These are phyloP conservation scores for Colletotrichum sp. DNA, from an alignment of 2,329 filamentous ascomycete species.

Conservation along the genomic window DNA sequence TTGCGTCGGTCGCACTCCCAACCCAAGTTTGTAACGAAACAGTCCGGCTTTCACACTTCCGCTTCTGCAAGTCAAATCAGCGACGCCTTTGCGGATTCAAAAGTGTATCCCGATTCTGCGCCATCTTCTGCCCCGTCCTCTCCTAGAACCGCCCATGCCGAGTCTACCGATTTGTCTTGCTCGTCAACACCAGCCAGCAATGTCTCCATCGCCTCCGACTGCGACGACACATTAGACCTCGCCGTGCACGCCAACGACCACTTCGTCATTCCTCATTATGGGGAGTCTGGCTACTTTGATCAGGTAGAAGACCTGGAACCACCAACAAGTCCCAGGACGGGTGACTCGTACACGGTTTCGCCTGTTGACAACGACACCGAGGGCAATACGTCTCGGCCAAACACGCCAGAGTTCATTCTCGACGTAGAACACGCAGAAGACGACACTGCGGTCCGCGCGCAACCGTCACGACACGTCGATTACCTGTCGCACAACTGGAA, in stretches of 20 bases:
- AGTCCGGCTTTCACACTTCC: constrained; percentile 48
- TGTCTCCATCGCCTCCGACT: constrained; percentile 64
- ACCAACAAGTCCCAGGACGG: constrained; percentile 54
- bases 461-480: constrained; percentile 90
- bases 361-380: constrained; percentile 60
- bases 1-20: constrained; percentile 67
- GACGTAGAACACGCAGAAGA: constrained; percentile 71
- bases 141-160: constrained; percentile 55
- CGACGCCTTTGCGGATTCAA: constrained; percentile 50
- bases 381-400: constrained; percentile 57
- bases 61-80: constrained; percentile 50
- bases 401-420: constrained; percentile 53
- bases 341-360: constrained; percentile 57
- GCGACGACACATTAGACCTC: constrained; percentile 50
- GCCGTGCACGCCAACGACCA: constrained; percentile 54
- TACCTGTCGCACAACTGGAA: constrained; percentile 93
- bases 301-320: constrained; percentile 54
- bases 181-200: constrained; percentile 69
- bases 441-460: constrained; percentile 75
- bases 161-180: constrained; percentile 62
- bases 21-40: constrained; percentile 55
- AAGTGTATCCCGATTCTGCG: constrained; percentile 50
- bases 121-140: constrained; percentile 63
- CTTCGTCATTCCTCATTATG: constrained; percentile 51
- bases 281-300: constrained; percentile 52